Conservation (phyloP, 2,329 filamentous ascomycete species). For the Aspergillus calidoustus region DNA sequence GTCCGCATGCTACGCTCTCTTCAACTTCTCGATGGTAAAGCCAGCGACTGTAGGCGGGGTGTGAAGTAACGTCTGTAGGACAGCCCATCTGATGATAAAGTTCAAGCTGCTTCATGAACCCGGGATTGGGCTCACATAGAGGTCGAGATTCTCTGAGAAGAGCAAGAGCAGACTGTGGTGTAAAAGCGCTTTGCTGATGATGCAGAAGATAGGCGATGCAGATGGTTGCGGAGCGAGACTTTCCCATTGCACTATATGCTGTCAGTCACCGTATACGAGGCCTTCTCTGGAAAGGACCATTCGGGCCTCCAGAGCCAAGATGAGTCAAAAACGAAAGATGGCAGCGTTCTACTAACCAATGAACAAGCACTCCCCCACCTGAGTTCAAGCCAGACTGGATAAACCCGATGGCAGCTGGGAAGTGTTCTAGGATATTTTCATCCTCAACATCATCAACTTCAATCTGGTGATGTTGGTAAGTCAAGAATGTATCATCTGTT, state of each 20-base stretch:
- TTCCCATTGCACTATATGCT: conserved; percentile 81
- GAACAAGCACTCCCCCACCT: conserved; percentile 66
- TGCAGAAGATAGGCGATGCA: conserved; percentile 83
- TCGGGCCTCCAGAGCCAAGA: not conserved
- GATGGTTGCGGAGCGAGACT: conserved; percentile 86
- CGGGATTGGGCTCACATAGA: conserved; percentile 84
- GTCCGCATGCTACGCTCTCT: conserved; percentile 71
- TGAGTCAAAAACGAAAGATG: not conserved
- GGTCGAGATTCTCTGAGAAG: conserved; percentile 72
- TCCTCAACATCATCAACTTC: conserved; percentile 91
- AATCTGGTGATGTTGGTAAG: conserved; percentile 75
- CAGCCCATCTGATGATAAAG: conserved; percentile 88
- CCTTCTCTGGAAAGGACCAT: not conserved
- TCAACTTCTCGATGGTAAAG: conserved; percentile 69
- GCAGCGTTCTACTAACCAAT: conserved; percentile 62
- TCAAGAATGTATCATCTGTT: conserved; percentile 60
- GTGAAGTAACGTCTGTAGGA: conserved; percentile 68
- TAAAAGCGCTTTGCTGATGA: conserved; percentile 59
- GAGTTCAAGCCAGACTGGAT: conserved; percentile 75
- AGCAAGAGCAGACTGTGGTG: conserved; percentile 67
- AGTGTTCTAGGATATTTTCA: conserved; percentile 80
- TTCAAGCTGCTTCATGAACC: conserved; percentile 87
- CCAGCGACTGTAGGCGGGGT: conserved; percentile 82
- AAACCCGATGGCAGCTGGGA: conserved; percentile 78
- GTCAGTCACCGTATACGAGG: conserved; percentile 8